Evolutionary conservation across 177 flowering plant genomes (phyloP).

Genomic region (Tripterygium wilfordii): DNA sequence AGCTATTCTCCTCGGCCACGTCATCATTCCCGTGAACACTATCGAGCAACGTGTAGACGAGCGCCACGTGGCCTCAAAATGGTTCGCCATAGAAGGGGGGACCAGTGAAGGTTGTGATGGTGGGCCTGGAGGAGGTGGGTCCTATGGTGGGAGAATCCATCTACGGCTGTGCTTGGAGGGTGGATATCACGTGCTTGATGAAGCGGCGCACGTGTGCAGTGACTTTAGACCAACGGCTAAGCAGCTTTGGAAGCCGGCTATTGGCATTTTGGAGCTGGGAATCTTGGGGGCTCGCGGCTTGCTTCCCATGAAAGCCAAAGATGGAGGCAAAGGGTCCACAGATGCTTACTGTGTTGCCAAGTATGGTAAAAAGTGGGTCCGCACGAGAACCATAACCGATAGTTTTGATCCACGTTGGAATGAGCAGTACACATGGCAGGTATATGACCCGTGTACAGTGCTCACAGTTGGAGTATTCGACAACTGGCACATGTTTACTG

Average conservation of each 20-base stretch:
- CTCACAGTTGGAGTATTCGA: slow-evolving; percentile 88
- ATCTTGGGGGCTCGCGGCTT: slow-evolving; percentile 85
- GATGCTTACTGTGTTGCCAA: slow-evolving; percentile 98
- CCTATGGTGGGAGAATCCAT: slow-evolving; percentile 58
- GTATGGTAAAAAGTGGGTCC: slow-evolving; percentile 96
- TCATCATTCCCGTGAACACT: slow-evolving; percentile 40
- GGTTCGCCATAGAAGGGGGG: slow-evolving; percentile 51
- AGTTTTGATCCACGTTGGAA: slow-evolving; percentile 96
- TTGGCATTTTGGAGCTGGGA: slow-evolving; percentile 89
- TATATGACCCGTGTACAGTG: slow-evolving; percentile 91
- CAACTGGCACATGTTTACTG: slow-evolving; percentile 82
- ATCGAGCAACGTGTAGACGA: slow-evolving; percentile 82
- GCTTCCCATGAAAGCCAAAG: slow-evolving; percentile 79
- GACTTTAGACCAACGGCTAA: slow-evolving; percentile 91
- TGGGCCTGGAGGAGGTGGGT: slow-evolving; percentile 16
- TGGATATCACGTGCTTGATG: slow-evolving; percentile 96
- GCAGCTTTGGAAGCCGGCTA: slow-evolving; percentile 87
- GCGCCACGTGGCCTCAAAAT: slow-evolving; percentile 60
- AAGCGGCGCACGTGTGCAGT: slow-evolving; percentile 93
- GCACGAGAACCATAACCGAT: slow-evolving; percentile 77
- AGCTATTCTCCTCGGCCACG: slow-evolving; percentile 55
- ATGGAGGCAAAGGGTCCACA: slow-evolving; percentile 73
- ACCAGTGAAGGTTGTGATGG: slow-evolving; percentile 12
- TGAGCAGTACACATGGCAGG: slow-evolving; percentile 99
- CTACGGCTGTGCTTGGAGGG: slow-evolving; percentile 78